Conservation (phyloP, 2,329 filamentous ascomycete genomes). For the Tolypocladium endophyticum region DNA sequence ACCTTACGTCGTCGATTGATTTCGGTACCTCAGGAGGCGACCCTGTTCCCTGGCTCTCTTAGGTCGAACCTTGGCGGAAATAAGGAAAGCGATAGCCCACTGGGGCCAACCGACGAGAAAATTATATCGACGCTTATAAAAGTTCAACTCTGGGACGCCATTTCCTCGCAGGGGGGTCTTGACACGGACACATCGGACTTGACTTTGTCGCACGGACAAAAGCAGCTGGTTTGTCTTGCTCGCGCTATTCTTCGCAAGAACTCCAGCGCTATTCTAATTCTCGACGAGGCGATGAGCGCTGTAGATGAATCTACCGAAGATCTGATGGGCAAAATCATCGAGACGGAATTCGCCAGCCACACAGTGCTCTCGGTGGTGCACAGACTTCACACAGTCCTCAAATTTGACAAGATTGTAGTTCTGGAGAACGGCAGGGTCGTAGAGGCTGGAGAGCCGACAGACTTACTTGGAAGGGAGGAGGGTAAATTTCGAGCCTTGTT, state of each 20-base stretch:
- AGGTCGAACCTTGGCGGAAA: neutral
- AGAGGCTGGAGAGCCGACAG: neutral
- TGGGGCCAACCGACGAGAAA: neutral
- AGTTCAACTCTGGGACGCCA: neutral
- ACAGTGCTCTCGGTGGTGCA: neutral
- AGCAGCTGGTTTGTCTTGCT: neutral
- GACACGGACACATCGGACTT: neutral
- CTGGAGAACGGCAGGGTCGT: neutral
- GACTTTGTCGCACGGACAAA: neutral
- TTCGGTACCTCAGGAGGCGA: neutral
- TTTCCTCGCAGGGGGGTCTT: neutral
- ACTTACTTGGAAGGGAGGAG: neutral
- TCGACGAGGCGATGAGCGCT: neutral
- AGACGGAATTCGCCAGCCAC: neutral
- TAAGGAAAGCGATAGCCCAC: accelerated
- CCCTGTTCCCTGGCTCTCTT: neutral
- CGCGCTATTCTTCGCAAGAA: neutral
- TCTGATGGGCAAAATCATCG: neutral
- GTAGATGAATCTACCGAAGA: neutral
- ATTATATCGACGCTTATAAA: neutral
- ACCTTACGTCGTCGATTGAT: neutral
- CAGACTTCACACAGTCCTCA: neutral
- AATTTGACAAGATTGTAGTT: neutral
- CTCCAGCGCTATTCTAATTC: neutral
- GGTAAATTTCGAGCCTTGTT: neutral